Percentiles rank a stretch among this genome's conserved stretches.
These are phyloP conservation scores for Nematocida ausubeli DNA, from an alignment of 371 early-diverging fungal genomes.

Conservation along the genomic window DNA sequence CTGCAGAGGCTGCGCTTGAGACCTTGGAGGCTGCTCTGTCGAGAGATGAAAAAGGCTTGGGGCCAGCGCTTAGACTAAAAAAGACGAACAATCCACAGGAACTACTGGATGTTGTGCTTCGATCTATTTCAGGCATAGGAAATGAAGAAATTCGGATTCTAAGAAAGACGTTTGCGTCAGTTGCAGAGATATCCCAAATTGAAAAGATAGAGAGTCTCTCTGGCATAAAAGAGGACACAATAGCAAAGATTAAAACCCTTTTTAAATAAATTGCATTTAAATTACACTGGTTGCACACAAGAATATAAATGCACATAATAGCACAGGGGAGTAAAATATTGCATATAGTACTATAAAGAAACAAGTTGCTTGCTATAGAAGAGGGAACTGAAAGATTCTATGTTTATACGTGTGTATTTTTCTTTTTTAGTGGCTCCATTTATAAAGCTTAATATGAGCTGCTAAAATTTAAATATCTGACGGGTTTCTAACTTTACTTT, in stretches of 20 bases:
- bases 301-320: too few species aligned
- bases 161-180: background rate
- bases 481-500: too few species aligned
- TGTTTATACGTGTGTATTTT: too few species aligned
- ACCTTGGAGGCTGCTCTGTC: conserved; percentile 5
- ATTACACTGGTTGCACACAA: too few species aligned
- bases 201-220: background rate
- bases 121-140: conserved; percentile 24
- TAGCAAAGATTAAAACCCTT: background rate
- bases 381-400: too few species aligned
- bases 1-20: conserved; percentile 8
- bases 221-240: background rate
- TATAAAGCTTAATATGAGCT: too few species aligned
- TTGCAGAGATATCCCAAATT: background rate
- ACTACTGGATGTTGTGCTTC: conserved; percentile 11
- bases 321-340: too few species aligned
- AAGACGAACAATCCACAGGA: conserved; percentile 14
- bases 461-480: too few species aligned
- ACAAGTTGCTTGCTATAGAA: too few species aligned
- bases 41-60: background rate
- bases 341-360: too few species aligned
- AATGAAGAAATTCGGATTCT: conserved; percentile 3
- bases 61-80: conserved; percentile 15
- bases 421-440: too few species aligned
- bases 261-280: background rate